A percentile compares a stretch with the other conserved stretches of the same genome.
These are phyloP conservation scores for Podospora comata DNA, from an alignment of 495 filamentous ascomycete genomes.

Conservation along the genomic window DNA sequence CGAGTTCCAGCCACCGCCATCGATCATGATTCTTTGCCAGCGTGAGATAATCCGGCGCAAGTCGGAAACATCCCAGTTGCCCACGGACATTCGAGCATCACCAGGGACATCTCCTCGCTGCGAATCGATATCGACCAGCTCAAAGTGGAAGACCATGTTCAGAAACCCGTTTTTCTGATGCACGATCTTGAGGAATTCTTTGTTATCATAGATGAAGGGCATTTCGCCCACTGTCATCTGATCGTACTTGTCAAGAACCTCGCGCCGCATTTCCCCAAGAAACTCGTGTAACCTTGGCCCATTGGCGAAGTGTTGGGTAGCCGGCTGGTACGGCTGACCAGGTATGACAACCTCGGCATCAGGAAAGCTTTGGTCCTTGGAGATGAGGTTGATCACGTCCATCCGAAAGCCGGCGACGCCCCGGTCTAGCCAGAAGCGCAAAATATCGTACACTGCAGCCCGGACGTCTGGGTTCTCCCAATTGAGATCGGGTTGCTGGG, in stretches of 20 bases:
- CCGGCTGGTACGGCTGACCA: conserved; percentile 41
- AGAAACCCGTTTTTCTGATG: conserved; percentile 57
- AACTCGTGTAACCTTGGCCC: conserved; percentile 67
- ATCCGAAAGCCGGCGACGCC: conserved; percentile 68
- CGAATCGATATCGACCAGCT: conserved; percentile 59
- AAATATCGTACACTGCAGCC: conserved; percentile 61
- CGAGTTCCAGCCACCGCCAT: conserved; percentile 69
- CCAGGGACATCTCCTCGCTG: conserved; percentile 42
- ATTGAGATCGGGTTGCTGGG: conserved; percentile 69
- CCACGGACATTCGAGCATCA: conserved; percentile 2
- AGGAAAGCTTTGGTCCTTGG: conserved; percentile 36
- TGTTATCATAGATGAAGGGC: conserved; percentile 56
- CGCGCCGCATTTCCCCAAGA: conserved; percentile 54
- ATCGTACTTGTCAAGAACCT: conserved; percentile 62
- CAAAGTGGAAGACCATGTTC: conserved; percentile 76
- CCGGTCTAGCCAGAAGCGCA: conserved; percentile 70
- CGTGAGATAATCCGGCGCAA: conserved; percentile 58
- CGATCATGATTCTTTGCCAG: conserved; percentile 67
- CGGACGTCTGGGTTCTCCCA: conserved; percentile 64
- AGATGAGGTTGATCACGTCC: conserved; percentile 60
- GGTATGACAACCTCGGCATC: conserved; percentile 58
- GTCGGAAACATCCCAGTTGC: conserved; percentile 49
- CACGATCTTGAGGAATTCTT: conserved; percentile 60
- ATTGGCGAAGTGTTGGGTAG: conserved; percentile 56
- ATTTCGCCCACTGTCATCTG: conserved; percentile 71